Conservation (phyloP, 306 rosid genomes). For the Gastrolobium bilobum region DNA sequence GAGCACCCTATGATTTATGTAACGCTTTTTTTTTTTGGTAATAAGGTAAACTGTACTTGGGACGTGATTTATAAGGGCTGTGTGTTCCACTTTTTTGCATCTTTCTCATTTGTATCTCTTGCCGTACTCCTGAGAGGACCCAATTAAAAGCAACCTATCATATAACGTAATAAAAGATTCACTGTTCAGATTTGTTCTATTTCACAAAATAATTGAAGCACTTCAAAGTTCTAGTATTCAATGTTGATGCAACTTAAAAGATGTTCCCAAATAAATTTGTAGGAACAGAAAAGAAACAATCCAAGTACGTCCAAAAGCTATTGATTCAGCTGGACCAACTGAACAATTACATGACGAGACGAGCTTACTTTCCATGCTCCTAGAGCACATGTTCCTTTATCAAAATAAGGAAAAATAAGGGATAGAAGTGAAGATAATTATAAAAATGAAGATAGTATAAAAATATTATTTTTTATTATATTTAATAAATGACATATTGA, state of each 20-base stretch:
- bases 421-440: too few species aligned
- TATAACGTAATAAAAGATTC: not conserved
- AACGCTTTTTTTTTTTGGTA: not conserved
- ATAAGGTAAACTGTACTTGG: constrained; percentile 9
- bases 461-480: too few species aligned
- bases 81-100: constrained; percentile 7
- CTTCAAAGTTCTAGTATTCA: not conserved
- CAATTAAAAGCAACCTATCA: constrained; percentile 15
- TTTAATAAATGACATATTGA: too few species aligned
- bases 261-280: not conserved
- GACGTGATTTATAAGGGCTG: not conserved
- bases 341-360: constrained; percentile 34
- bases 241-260: not conserved
- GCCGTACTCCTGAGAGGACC: not conserved
- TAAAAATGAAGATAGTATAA: too few species aligned
- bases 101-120: constrained; percentile 6
- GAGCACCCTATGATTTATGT: constrained; percentile 14
- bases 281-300: constrained; percentile 15
- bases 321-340: not conserved
- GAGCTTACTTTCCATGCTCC: too few species aligned
- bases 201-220: not conserved
- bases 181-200: not conserved
- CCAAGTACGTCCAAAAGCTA: constrained; percentile 25
- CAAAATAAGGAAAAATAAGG: too few species aligned
- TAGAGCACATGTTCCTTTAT: too few species aligned